Evolutionary conservation across 169 alveolate genomes (phyloP), one percentile per base, ranked within the genome.

Genomic region (Eimeria praecox): DNA sequence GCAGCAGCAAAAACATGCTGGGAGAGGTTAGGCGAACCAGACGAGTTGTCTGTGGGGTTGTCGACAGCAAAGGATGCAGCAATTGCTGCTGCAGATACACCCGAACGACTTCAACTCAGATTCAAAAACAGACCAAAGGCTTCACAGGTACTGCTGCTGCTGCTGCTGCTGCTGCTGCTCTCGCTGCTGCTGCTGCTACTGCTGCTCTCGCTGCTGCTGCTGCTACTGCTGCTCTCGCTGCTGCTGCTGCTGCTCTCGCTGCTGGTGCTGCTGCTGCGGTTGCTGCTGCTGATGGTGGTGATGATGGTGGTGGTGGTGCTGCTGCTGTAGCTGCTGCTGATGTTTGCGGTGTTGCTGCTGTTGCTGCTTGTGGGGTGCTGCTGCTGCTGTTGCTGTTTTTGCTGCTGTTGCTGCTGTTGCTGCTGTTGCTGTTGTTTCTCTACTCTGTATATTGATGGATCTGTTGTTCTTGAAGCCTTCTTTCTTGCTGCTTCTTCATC

Each of bases 21-120:
- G 95, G 95, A 89, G 35, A 59, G 52, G 24, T 27, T 89, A 20
- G 95, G 95, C 0, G 95, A 89, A n/a, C 95, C 95, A 1, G 95
- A 89, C 24, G 95, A 89, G 30, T 62, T 89, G 35, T 44, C 35
- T 49, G 16, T 56, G 30, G 95, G 77, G 8, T 42, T 12, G 46
- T 59, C 77, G 30, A 89, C 95, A 5, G 75, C 88, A 49, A 62
- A 42, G 56, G 95, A 89, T 59, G 95, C 42, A 30, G 86, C 54
- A 14, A 78, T 89, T 10, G 86, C 86, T 27, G 64, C 85, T 3
- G 87, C 46, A 18, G 95, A 89, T 30, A 49, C 27, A 2, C 95
- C 95, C 2, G 95, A 89, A 59, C 27, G 95, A 44, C 87, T 89
- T 33, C 77, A 40, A 49, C 86, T 89, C 52, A 4, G 95, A 30